phyloP scores from a whole-genome alignment of 2,329 filamentous ascomycete genomes.

The Aspergillus fructus region DNA sequence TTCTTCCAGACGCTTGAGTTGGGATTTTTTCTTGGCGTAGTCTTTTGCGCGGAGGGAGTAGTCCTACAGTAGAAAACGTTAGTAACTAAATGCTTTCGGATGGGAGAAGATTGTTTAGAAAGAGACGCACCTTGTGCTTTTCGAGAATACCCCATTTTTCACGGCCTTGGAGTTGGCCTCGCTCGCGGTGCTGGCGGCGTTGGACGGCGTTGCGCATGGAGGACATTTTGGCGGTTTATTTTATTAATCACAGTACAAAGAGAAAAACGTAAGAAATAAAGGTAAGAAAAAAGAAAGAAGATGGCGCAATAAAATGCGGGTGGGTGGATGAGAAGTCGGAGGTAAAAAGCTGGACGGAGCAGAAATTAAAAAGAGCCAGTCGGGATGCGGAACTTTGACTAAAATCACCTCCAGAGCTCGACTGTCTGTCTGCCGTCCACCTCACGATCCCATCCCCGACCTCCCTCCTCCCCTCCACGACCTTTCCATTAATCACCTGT shows the following conservation, averaged over 20 bases:
- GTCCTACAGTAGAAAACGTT: conserved; percentile 42
- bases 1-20: conserved; percentile 57
- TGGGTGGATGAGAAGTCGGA: neutral
- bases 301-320: neutral
- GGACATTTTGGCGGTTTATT: conserved; percentile 45
- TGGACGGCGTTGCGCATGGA: conserved; percentile 65
- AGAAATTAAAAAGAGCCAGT: neutral
- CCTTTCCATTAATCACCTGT: neutral
- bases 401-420: neutral
- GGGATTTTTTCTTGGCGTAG: conserved; percentile 62
- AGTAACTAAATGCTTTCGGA: too few species aligned
- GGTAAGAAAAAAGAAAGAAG: neutral
- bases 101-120: neutral
- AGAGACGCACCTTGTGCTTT: conserved; percentile 73
- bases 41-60: conserved; percentile 65
- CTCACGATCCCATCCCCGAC: neutral
- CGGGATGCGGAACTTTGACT: neutral
- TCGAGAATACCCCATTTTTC: conserved; percentile 87
- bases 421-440: too few species aligned
- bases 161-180: conserved; percentile 81
- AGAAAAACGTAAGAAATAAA: neutral
- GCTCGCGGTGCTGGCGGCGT: conserved; percentile 83
- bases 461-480: too few species aligned
- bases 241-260: neutral
- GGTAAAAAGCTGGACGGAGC: neutral